A percentile compares a stretch with the other conserved stretches of the same genome.
Conservation (phyloP, 2,329 filamentous ascomycete species). For the Talaromyces albobiverticillius region DNA sequence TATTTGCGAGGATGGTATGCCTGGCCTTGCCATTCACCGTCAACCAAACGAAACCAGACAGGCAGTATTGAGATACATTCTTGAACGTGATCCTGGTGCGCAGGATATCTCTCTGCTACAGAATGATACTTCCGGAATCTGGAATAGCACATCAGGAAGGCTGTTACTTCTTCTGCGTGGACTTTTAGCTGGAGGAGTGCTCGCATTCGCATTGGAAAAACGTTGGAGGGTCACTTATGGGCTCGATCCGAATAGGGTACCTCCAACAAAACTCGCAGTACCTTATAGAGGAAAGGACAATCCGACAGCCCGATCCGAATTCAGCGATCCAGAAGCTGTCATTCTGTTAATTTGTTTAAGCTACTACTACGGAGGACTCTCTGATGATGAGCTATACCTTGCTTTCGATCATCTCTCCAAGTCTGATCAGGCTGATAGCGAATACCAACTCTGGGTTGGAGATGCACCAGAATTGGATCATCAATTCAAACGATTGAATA, state of each 20-base stretch:
- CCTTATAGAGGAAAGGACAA: constrained; percentile 61
- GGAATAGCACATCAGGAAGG: constrained; percentile 24
- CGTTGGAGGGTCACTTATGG: constrained; percentile 67
- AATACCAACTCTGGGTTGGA: constrained; percentile 43
- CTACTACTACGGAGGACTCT: constrained; percentile 58
- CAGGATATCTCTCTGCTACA: background rate
- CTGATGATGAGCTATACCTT: constrained; percentile 48
- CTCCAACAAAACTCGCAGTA: constrained; percentile 56
- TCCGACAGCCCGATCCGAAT: constrained; percentile 57
- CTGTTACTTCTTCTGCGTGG: constrained; percentile 37
- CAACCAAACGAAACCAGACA: background rate
- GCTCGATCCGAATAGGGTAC: constrained; percentile 38
- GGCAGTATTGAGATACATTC: background rate
- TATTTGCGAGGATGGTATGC: background rate
- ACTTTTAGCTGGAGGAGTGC: constrained; percentile 54
- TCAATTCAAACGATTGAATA: constrained; percentile 42
- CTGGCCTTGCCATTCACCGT: background rate
- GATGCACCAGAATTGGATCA: constrained; percentile 31
- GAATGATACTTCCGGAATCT: constrained; percentile 31
- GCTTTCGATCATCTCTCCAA: constrained; percentile 48
- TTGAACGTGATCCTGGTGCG: background rate
- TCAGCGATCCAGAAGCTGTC: constrained; percentile 60
- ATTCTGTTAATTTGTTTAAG: constrained; percentile 56
- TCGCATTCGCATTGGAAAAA: constrained; percentile 57
- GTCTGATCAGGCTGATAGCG: constrained; percentile 51